Evolutionary conservation across 2,329 filamentous ascomycete species (phyloP).

Genomic region (Venturia effusa): DNA sequence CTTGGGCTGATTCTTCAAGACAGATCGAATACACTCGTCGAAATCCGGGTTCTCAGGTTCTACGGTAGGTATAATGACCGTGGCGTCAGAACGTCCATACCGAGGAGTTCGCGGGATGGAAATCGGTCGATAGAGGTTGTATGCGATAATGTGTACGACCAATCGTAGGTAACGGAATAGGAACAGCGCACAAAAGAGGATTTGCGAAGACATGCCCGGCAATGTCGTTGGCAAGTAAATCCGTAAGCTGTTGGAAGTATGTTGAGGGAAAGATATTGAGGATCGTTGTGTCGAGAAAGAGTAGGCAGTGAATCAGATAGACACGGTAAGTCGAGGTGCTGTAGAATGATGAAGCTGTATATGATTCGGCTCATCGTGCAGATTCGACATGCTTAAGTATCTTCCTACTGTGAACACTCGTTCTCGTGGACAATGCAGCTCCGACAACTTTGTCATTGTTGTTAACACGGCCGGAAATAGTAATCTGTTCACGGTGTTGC

Average conservation of each 20-base stretch:
- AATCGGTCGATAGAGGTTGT: slow-evolving; percentile 29
- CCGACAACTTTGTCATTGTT: too few relatives aligned
- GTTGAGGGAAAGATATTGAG: not conserved
- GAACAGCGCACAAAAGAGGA: slow-evolving; percentile 28
- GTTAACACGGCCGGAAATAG: too few relatives aligned
- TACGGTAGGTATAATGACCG: slow-evolving; percentile 43
- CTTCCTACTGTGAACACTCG: not conserved
- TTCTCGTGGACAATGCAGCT: too few relatives aligned
- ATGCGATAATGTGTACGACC: slow-evolving; percentile 32
- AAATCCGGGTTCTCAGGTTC: slow-evolving; percentile 34
- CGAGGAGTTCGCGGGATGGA: slow-evolving; percentile 19
- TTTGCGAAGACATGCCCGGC: not conserved
- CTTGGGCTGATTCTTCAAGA: slow-evolving; percentile 29
- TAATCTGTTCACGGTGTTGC: not conserved
- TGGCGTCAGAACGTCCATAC: slow-evolving; percentile 31
- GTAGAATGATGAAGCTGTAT: not conserved
- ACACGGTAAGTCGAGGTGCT: not conserved
- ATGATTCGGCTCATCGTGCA: not conserved
- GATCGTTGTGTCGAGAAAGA: not conserved
- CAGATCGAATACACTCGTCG: slow-evolving; percentile 28
- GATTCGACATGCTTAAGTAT: not conserved
- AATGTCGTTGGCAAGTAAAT: too few relatives aligned
- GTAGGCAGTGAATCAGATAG: not conserved
- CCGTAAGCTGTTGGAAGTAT: not conserved
- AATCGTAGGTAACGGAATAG: slow-evolving; percentile 38